A percentile compares a stretch with the other conserved stretches of the same genome.
Evolutionary conservation across 164 flowering plant genomes (phyloP).

Genomic region (Buxus sempervirens): DNA sequence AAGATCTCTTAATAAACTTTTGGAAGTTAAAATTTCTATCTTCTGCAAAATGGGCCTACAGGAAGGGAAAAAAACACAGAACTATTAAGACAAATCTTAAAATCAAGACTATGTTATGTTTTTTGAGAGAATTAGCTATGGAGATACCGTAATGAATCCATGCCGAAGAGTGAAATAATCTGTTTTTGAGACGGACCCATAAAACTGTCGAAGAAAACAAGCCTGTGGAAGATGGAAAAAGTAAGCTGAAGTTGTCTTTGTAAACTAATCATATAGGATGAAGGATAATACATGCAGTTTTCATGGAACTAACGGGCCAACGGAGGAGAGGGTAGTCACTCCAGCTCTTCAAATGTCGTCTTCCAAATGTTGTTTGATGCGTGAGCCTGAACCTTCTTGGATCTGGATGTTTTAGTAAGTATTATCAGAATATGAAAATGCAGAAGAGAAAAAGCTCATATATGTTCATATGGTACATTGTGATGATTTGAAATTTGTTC

Average conservation of each 20-base stretch:
- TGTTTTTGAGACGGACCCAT: constrained; percentile 45
- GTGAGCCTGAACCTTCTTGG: constrained; percentile 55
- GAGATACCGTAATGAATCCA: constrained; percentile 61
- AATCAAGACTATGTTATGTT: neutral
- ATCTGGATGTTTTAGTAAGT: constrained; percentile 25
- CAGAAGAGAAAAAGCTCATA: neutral
- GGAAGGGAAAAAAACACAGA: neutral
- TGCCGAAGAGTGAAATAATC: constrained; percentile 69
- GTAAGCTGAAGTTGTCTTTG: neutral
- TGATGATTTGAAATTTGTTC: neutral
- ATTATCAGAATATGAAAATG: neutral
- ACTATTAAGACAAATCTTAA: neutral
- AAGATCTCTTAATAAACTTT: constrained; percentile 38
- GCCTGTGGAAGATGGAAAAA: constrained; percentile 29
- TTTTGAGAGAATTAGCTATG: neutral
- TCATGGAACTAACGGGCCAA: constrained; percentile 41
- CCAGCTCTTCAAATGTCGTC: constrained; percentile 48
- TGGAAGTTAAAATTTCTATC: constrained; percentile 40
- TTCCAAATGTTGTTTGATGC: constrained; percentile 58
- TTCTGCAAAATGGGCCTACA: constrained; percentile 51
- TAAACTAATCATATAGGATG: neutral
- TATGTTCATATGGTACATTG: neutral
- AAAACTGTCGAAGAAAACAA: constrained; percentile 47
- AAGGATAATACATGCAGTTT: neutral
- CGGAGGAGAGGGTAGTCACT: constrained; percentile 44